Conservation (phyloP, 768 basidiomycete genomes). For the Suillus subaureus region DNA sequence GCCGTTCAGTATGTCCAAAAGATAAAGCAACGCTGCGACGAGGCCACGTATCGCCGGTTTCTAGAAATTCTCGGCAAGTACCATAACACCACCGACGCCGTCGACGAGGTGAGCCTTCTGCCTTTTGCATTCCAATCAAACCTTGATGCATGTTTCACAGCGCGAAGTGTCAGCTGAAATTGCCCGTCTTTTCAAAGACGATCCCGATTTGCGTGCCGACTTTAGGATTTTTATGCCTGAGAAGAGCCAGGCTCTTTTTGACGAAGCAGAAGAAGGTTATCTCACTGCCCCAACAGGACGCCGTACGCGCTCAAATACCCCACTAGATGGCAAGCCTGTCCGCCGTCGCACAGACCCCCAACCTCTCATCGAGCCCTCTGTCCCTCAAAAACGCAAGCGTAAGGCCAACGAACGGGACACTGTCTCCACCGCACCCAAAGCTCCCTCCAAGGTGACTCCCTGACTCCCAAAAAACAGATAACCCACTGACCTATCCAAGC, state of each 20-base stretch:
- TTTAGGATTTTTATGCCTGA: constrained; percentile 79
- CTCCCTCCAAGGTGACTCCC: constrained; percentile 2
- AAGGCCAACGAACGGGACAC: constrained; percentile 45
- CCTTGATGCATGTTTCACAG: constrained; percentile 33
- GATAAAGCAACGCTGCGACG: constrained; percentile 92
- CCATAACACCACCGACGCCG: constrained; percentile 59
- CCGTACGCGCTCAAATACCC: constrained; percentile 38
- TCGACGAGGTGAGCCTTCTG: constrained; percentile 52
- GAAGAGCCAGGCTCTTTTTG: constrained; percentile 49
- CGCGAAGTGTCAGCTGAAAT: constrained; percentile 72
- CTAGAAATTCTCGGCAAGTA: constrained; percentile 72
- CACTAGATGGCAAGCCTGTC: constrained; percentile 34
- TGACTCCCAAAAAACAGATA: neutral
- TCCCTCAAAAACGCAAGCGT: constrained; percentile 72
- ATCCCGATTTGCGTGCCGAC: constrained; percentile 71
- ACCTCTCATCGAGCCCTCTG: constrained; percentile 36
- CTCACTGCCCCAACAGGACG: constrained; percentile 29
- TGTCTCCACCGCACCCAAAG: neutral
- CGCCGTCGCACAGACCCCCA: constrained; percentile 50
- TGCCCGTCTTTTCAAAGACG: constrained; percentile 70
- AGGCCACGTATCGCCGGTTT: constrained; percentile 83
- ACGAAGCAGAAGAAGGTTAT: constrained; percentile 41
- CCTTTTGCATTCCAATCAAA: constrained; percentile 10
- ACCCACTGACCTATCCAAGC: constrained; percentile 13
- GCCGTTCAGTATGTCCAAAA: constrained; percentile 96